Evolutionary conservation across 1,139 yeast species (phyloP).

Genomic region (Insectozyma bohioensis): DNA sequence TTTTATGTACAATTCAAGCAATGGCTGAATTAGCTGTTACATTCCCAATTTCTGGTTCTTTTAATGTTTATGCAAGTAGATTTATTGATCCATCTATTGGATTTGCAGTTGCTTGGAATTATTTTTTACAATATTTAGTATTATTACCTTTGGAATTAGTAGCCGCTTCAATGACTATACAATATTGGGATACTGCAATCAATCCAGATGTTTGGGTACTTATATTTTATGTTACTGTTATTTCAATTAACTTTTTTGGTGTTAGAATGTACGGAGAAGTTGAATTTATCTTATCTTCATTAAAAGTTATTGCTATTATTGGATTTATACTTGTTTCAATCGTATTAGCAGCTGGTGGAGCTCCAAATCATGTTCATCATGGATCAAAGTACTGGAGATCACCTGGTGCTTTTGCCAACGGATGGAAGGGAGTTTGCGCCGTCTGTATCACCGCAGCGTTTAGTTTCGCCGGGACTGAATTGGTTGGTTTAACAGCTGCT

Average conservation of each 20-base stretch:
- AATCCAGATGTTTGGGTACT: conserved; percentile 43
- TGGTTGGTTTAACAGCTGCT: conserved; percentile 42
- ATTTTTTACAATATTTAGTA: conserved; percentile 39
- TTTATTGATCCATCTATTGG: conserved; percentile 44
- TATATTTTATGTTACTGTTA: conserved; percentile 35
- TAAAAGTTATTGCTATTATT: conserved; percentile 39
- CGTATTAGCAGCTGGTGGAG: conserved; percentile 43
- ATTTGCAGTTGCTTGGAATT: conserved; percentile 46
- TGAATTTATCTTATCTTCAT: conserved; percentile 36
- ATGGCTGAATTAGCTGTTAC: conserved; percentile 41
- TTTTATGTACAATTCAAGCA: conserved; percentile 38
- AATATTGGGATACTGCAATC: conserved; percentile 38
- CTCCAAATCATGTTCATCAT: conserved; percentile 33
- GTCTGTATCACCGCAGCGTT: conserved; percentile 47
- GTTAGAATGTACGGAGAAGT: conserved; percentile 48
- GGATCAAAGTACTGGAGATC: conserved; percentile 40
- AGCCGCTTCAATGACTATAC: conserved; percentile 41
- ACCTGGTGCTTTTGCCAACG: conserved; percentile 45
- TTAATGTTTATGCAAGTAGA: conserved; percentile 39
- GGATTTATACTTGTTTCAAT: conserved; percentile 43
- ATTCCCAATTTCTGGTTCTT: conserved; percentile 42
- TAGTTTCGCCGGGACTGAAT: conserved; percentile 42
- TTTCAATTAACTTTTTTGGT: conserved; percentile 40
- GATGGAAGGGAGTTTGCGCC: conserved; percentile 43
- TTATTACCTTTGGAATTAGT: conserved; percentile 36